Evolutionary conservation across 352 stramenopile genomes (phyloP).

Genomic region (Albugo candida): DNA sequence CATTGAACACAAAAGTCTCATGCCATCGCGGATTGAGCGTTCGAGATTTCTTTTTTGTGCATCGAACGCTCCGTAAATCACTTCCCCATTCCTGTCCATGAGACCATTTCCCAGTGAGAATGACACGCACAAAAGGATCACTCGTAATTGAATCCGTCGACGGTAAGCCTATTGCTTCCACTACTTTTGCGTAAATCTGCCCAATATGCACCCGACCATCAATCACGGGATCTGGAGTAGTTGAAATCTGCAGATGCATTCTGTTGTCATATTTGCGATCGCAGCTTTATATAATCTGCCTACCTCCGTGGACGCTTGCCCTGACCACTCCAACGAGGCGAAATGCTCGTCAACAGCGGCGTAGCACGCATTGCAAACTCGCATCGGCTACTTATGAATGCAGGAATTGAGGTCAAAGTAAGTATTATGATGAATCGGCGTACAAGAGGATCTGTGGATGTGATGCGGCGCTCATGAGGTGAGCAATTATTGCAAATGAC

Average conservation of each 20-base stretch:
- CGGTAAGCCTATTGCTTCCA: conserved; percentile 63
- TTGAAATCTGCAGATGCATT: conserved; percentile 21
- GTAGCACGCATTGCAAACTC: conserved; percentile 76
- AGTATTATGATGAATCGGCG: conserved; percentile 1
- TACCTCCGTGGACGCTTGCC: conserved; percentile 47
- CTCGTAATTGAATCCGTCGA: conserved; percentile 79
- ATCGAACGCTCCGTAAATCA: conserved; percentile 62
- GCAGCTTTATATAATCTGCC: not conserved
- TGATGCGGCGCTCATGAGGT: conserved; percentile 66
- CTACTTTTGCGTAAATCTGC: conserved; percentile 73
- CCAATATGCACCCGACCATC: conserved; percentile 68
- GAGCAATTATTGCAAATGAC: conserved; percentile 76
- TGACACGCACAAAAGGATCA: conserved; percentile 68
- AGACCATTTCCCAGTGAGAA: conserved; percentile 71
- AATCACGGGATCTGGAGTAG: conserved; percentile 53
- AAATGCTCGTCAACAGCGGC: conserved; percentile 71
- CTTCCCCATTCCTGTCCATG: conserved; percentile 69
- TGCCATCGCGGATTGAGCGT: conserved; percentile 75
- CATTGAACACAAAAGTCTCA: conserved; percentile 77
- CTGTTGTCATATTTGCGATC: not conserved
- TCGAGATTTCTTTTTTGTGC: conserved; percentile 73
- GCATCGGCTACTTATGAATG: conserved; percentile 29
- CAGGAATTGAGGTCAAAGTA: not conserved
- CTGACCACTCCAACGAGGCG: conserved; percentile 65
- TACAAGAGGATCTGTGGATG: conserved; percentile 64